A percentile compares a stretch with the other conserved stretches of the same genome.
These are phyloP conservation scores for Clonostachys byssicola DNA, from an alignment of 2,329 filamentous ascomycete species.

Conservation along the genomic window DNA sequence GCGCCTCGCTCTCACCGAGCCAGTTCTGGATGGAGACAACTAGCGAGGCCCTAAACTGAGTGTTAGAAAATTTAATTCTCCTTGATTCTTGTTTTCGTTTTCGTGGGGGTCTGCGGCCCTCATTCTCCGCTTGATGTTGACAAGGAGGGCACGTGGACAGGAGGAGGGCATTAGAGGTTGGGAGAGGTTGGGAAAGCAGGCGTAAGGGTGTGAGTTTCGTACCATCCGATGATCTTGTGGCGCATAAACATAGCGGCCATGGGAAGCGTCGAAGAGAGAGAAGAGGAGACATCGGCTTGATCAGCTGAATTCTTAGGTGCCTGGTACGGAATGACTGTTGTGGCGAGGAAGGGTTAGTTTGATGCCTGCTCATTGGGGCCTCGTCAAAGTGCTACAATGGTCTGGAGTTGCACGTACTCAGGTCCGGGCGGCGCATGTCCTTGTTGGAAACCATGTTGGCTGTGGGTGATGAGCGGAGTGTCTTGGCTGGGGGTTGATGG, in stretches of 20 bases:
- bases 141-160: not conserved
- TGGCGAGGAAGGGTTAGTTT: not conserved
- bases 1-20: constrained; percentile 69
- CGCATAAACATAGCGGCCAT: constrained; percentile 96
- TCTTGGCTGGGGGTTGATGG: not conserved
- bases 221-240: constrained; percentile 75
- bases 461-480: not conserved
- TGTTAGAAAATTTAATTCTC: too few relatives aligned
- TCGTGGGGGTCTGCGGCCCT: not conserved
- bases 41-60: constrained; percentile 57
- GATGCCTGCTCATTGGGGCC: not conserved
- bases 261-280: constrained; percentile 72
- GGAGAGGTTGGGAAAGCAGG: not conserved
- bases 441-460: constrained; percentile 12
- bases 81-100: not conserved
- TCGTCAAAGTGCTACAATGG: not conserved
- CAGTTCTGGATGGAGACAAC: constrained; percentile 73
- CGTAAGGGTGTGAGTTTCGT: constrained; percentile 13
- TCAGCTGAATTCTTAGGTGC: constrained; percentile 65
- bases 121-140: not conserved
- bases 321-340: constrained; percentile 80
- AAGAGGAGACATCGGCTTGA: constrained; percentile 67
- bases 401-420: constrained; percentile 27
- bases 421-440: constrained; percentile 37
- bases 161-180: not conserved